Base-by-base conservation (phyloP, 139 green algal species). In the Coelastrella sp. region DNA sequence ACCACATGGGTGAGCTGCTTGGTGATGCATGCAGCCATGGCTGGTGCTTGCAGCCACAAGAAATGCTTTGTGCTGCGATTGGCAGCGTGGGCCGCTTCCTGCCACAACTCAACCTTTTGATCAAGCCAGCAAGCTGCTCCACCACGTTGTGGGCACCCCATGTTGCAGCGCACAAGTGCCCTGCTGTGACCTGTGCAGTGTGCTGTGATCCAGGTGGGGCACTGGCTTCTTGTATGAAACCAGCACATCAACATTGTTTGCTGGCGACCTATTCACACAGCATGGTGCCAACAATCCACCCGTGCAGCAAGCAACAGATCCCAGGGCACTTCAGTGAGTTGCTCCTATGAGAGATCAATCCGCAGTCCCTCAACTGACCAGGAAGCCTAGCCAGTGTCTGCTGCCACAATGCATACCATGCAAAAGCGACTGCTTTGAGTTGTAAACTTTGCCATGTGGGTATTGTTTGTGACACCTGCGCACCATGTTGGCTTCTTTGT, bases 221-320 rank as follows among this genome's bases (percentile, higher is more conserved):
- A 82, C 75, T 25, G 75, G 75, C 14, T 82, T 82, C 19, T 59
- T 82, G 6, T 82, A 59, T 82, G 75, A 82, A 17, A 49, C 27
- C 25, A 82, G 6, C 27, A 82, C 75, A 59, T 59, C 25, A 14
- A 82, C 75, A 14, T 22, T 82, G 75, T 82, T 82, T 82, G 75
- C 75, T 22, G 75, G 75, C 15, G 75, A 82, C 27, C 75, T 82
- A 17, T 82, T 82, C 25, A 82, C 75, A 59, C 75, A 82, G 19
- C 75, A 82, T 49, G 75, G 75, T 82, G 25, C 25, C 15, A 14
- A 82, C 75, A 49, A 49, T 22, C 25, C 25, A 19, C 25, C 15
- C 14, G 75, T 82, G 19, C 75, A 82, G 19, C 25, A 82, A 17
- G 75, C 75, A 59, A 57, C 4, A 57, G 75, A 82, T 14, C 25